These are phyloP conservation scores for Amanita polypyramis DNA, from an alignment of 768 basidiomycete genomes.

Conservation along the genomic window DNA sequence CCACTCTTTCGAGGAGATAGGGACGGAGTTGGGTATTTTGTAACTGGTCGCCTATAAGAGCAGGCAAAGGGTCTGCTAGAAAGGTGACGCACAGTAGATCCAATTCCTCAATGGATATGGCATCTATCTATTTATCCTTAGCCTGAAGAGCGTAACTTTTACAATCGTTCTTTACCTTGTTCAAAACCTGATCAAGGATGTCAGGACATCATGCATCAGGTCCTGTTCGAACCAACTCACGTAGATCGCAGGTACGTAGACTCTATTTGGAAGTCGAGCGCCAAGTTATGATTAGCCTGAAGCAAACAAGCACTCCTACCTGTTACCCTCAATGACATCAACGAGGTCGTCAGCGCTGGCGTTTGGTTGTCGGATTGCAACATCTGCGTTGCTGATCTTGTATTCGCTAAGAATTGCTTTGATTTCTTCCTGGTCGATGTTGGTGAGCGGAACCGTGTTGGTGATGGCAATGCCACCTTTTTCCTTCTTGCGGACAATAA, in stretches of 20 bases:
- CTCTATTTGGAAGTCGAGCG: slow-evolving; percentile 33
- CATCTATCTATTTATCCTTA: slow-evolving; percentile 61
- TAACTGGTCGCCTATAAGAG: slow-evolving; percentile 32
- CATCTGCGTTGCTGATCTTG: slow-evolving; percentile 77
- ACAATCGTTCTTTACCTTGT: slow-evolving; percentile 47
- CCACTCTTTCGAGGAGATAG: slow-evolving; percentile 91
- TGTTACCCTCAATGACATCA: slow-evolving; percentile 94
- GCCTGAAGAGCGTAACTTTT: slow-evolving; percentile 3
- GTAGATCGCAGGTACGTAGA: slow-evolving; percentile 90
- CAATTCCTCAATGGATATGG: slow-evolving; percentile 96
- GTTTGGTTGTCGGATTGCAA: slow-evolving; percentile 86
- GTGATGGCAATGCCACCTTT: slow-evolving; percentile 92
- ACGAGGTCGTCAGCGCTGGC: slow-evolving; percentile 94
- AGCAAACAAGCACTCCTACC: slow-evolving; percentile 30
- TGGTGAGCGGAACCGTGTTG: slow-evolving; percentile 92
- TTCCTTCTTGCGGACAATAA: slow-evolving; percentile 77
- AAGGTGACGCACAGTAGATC: slow-evolving; percentile 60
- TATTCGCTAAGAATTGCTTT: slow-evolving; percentile 93
- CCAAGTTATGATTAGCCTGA: neutral
- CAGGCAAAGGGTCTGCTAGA: neutral
- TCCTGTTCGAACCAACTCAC: slow-evolving; percentile 31
- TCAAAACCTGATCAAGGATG: slow-evolving; percentile 47
- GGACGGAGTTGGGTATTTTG: slow-evolving; percentile 93
- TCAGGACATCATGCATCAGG: neutral
- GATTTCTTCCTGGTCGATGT: slow-evolving; percentile 93